phyloP scores from a whole-genome alignment of 768 basidiomycete species.

The Tulasnella sp. region DNA sequence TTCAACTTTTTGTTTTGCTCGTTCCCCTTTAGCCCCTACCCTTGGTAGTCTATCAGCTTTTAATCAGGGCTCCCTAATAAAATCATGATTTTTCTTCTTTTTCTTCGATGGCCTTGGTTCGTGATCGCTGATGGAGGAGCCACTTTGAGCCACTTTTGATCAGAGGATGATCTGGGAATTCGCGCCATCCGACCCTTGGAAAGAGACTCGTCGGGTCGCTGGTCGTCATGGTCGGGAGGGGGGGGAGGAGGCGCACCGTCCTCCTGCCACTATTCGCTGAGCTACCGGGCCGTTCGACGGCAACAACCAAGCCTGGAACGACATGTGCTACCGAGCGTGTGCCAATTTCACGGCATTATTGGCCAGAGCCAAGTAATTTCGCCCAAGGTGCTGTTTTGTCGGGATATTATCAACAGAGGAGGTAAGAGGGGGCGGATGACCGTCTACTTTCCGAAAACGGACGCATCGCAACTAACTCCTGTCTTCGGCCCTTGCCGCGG shows the following conservation, averaged over 20 bases:
- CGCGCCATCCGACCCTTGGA: background rate
- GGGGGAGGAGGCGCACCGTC: no score
- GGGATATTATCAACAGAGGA: constrained; percentile 5
- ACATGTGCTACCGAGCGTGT: background rate
- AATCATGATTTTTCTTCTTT: background rate
- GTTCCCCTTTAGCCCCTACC: background rate
- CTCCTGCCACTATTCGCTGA: background rate
- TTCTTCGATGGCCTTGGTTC: background rate
- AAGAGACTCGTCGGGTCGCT: background rate
- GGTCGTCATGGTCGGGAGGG: background rate
- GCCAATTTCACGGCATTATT: constrained; percentile 1
- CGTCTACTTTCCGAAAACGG: background rate
- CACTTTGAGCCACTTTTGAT: background rate
- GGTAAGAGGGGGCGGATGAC: background rate
- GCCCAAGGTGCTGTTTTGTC: background rate
- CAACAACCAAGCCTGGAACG: background rate
- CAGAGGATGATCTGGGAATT: background rate
- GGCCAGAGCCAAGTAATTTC: background rate
- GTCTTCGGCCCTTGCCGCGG: constrained; percentile 4
- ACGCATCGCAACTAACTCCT: background rate
- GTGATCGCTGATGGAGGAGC: background rate
- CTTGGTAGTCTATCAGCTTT: background rate
- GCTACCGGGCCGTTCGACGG: background rate
- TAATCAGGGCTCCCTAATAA: background rate
- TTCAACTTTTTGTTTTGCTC: background rate